Conservation (phyloP, 441 rosid genomes). For the California macrophylla region DNA sequence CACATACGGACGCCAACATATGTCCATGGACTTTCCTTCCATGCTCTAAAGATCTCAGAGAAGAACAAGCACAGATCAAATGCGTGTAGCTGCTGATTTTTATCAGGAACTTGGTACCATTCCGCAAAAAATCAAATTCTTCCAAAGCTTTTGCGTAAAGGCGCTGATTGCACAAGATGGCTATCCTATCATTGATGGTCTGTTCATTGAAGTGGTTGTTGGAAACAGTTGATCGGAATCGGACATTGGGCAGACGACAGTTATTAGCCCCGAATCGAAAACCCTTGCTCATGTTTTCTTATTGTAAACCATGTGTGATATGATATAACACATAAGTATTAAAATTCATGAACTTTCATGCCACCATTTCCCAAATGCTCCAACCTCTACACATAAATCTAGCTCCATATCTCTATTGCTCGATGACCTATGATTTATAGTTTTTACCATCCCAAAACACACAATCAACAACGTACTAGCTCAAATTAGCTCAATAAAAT, state of each 20-base stretch:
- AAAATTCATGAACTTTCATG: neutral
- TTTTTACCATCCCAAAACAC: neutral
- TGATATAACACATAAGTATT: neutral
- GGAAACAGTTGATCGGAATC: neutral
- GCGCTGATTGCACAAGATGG: slow-evolving; percentile 28
- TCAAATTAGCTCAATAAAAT: neutral
- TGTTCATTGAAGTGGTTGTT: slow-evolving; percentile 19
- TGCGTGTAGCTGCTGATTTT: slow-evolving; percentile 25
- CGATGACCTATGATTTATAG: neutral
- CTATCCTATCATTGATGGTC: slow-evolving; percentile 28
- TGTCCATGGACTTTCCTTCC: slow-evolving; percentile 41
- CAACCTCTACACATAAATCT: neutral
- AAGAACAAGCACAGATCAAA: slow-evolving; percentile 39
- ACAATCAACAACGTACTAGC: neutral
- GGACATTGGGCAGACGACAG: neutral
- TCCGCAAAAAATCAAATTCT: slow-evolving; percentile 31
- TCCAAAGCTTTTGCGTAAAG: slow-evolving; percentile 39
- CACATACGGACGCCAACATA: slow-evolving; percentile 25
- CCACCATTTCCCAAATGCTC: neutral
- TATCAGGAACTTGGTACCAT: slow-evolving; percentile 21
- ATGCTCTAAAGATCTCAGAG: slow-evolving; percentile 30
- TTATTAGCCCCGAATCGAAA: neutral
- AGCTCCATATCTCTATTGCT: too few species aligned
- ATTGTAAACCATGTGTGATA: neutral
- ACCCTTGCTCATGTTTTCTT: neutral